phyloP scores from a whole-genome alignment of 768 basidiomycete genomes.

The Cystofilobasidium macerans region DNA sequence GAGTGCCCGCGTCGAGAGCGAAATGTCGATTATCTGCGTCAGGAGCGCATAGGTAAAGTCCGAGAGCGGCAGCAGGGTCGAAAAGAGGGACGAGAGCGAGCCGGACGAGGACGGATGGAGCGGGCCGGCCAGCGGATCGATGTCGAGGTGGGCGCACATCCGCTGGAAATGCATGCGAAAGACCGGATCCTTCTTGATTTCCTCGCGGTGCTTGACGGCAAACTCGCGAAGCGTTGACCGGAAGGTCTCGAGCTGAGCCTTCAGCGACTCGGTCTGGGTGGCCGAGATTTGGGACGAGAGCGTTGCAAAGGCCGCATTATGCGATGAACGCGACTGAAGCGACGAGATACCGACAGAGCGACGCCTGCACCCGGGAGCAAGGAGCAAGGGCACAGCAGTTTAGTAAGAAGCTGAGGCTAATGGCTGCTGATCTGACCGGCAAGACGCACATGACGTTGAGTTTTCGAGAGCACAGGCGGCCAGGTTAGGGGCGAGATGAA shows the following conservation, averaged over 20 bases:
- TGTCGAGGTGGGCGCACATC: conserved; percentile 89
- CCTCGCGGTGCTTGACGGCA: conserved; percentile 67
- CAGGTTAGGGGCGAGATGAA: too few species aligned
- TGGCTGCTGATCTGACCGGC: too few species aligned
- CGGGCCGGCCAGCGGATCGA: conserved; percentile 84
- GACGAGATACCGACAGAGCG: conserved; percentile 26
- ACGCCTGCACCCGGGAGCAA: conserved; percentile 10
- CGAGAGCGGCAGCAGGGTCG: conserved; percentile 61
- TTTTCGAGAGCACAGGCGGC: too few species aligned
- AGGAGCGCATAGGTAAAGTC: conserved; percentile 96
- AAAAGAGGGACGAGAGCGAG: conserved; percentile 53
- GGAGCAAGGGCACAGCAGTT: too few species aligned
- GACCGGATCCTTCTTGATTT: conserved; percentile 69
- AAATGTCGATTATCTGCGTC: conserved; percentile 69
- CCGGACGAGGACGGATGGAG: conserved; percentile 40
- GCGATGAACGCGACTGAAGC: conserved; percentile 14
- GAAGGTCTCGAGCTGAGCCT: conserved; percentile 72
- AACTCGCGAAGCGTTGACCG: conserved; percentile 68
- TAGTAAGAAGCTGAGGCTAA: too few species aligned
- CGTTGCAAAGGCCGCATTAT: conserved; percentile 59
- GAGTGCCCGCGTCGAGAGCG: conserved; percentile 39
- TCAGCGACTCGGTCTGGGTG: conserved; percentile 64
- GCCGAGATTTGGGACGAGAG: conserved; percentile 69
- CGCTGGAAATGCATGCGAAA: conserved; percentile 80
- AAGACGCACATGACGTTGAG: too few species aligned